phyloP scores from a whole-genome alignment of 306 rosid species.

The Crataegus laevigata region DNA sequence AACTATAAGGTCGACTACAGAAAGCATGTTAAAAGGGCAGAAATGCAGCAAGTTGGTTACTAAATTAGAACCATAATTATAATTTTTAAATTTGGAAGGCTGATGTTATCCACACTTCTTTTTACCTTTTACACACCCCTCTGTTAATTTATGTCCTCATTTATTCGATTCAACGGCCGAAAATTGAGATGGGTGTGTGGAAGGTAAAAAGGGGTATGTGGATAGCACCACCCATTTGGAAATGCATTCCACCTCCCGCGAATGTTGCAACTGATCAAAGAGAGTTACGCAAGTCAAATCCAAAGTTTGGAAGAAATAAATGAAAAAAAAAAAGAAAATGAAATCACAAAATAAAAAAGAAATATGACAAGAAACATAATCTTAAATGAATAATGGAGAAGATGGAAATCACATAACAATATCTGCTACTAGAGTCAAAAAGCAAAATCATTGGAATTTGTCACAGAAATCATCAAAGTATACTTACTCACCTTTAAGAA shows the following conservation, averaged over 20 bases:
- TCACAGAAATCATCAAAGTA: neutral
- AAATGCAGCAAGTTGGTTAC: neutral
- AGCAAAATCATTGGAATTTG: neutral
- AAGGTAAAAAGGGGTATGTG: too few species aligned
- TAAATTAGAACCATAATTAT: neutral
- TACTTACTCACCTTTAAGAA: slow-evolving; percentile 17
- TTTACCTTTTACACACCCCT: too few species aligned
- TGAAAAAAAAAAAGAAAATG: neutral
- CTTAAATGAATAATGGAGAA: neutral
- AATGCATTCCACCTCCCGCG: neutral
- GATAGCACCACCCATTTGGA: neutral
- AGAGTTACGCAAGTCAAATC: neutral
- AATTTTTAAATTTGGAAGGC: neutral
- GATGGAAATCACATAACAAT: neutral
- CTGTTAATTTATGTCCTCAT: too few species aligned
- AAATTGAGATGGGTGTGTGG: too few species aligned
- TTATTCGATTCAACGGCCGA: too few species aligned
- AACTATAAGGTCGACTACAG: neutral
- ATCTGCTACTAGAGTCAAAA: neutral
- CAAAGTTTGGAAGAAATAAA: neutral
- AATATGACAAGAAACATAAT: neutral
- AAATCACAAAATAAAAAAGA: neutral
- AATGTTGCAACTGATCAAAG: neutral
- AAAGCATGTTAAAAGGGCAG: neutral
- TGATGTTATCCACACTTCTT: too few species aligned